Evolutionary conservation across 148 eudicot genomes (phyloP).

Genomic region (Arbutus unedo): DNA sequence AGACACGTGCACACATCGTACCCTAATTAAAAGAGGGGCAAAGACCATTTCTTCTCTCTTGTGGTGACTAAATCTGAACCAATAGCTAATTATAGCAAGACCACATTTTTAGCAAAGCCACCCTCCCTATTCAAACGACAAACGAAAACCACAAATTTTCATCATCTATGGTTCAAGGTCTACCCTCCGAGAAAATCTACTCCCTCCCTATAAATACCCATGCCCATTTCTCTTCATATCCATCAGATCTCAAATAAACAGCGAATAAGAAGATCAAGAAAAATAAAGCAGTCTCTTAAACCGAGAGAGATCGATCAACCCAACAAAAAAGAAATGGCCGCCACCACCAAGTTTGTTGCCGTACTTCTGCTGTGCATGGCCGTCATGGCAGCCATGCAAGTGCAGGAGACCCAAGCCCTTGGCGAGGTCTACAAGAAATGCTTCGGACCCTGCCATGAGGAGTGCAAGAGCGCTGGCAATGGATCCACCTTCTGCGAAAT

Average conservation of each 20-base stretch:
- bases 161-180: not conserved
- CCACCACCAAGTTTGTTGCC: slow-evolving; percentile 17
- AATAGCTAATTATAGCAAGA: not conserved
- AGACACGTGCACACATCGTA: not conserved
- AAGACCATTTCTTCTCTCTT: not conserved
- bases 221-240: not conserved
- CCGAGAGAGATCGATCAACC: not conserved
- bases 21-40: too few species aligned
- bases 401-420: slow-evolving; percentile 8
- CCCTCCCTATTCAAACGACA: not conserved
- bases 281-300: not conserved
- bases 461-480: not conserved
- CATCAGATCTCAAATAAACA: not conserved
- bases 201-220: not conserved
- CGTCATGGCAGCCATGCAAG: slow-evolving; percentile 22
- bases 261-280: not conserved
- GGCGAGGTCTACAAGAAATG: slow-evolving; percentile 6
- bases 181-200: not conserved
- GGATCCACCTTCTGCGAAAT: slow-evolving; percentile 20
- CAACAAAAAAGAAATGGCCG: not conserved
- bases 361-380: slow-evolving; percentile 25
- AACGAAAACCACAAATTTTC: not conserved
- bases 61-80: not conserved
- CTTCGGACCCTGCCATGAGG: not conserved
- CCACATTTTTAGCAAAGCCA: slow-evolving; percentile 3